Evolutionary conservation across 495 filamentous ascomycete species (phyloP), one percentile per base, ranked within the genome.

Genomic region (Apiosordaria backusii): DNA sequence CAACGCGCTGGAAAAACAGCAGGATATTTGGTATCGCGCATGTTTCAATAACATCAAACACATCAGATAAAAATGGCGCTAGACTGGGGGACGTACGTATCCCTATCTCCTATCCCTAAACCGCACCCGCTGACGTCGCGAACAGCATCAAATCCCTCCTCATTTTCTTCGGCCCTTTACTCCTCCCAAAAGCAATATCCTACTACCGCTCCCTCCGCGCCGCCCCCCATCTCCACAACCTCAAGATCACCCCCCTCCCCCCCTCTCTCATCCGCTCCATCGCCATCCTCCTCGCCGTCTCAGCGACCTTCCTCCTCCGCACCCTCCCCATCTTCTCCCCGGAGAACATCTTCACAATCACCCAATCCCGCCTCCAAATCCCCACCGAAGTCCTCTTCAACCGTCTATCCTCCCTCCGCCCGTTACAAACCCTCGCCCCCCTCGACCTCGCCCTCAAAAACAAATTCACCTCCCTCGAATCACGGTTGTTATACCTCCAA

Each of bases 151-250:
- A 92, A 73, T 90, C 89, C 67, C 82, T 97, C 74, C 79, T 91
- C 71, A 82, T 96, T 75, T 88, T 95, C 80, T 90, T 97, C 76
- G 94, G 86, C 0, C 93, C 94, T n/a, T 78, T 95, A 62, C 76
- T 97, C 66, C 78, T 97, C 60, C 90, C 91, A 35, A 89, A 90
- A 61, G 76, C 85, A 60, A 80, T 97, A 67, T 78, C 77, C 65
- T 88, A 86, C 79, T 93, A 94, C 78, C 88, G 90, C 68, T 80
- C 81, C 50, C 64, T 86, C 2, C 85, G 86, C 69, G 76, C 81
- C 50, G 74, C 78, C 18, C 77, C 82, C 1, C 71, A 68, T 53
- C 72, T 71, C 61, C 73, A 82, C 35, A 78, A 80, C 25, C 80
- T 86, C 59, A 80, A 87, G n/a, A 77, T 90, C 62, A 85, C 83